These are phyloP conservation scores for Cynara cardunculus DNA, from an alignment of 129 eudicot species.

Conservation along the genomic window DNA sequence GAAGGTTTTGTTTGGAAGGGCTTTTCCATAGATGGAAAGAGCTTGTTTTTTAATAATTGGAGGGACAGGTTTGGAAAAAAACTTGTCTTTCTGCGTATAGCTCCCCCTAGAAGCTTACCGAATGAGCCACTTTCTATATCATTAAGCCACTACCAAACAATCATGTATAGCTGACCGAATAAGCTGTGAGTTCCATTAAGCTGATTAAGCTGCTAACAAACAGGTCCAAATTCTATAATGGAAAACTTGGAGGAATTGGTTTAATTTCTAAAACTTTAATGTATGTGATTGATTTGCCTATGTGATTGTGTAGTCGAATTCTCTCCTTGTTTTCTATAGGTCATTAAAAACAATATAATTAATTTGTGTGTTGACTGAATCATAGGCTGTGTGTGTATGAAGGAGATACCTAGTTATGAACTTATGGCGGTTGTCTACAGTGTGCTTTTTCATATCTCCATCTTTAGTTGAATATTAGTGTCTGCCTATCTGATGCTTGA, in stretches of 20 bases:
- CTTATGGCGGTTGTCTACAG: neutral
- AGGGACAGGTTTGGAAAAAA: no score
- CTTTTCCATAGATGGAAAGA: no score
- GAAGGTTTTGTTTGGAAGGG: no score
- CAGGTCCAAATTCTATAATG: neutral
- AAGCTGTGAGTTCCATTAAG: no score
- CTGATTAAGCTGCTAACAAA: no score
- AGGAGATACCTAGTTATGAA: neutral
- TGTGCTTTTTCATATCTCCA: neutral
- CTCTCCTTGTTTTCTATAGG: neutral
- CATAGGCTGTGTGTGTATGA: slow-evolving; percentile 4
- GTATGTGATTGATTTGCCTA: neutral
- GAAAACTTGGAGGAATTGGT: slow-evolving; percentile 7
- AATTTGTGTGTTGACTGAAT: neutral
- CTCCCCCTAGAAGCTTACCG: no score
- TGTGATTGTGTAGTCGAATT: neutral
- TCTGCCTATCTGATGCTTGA: neutral
- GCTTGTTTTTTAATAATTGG: no score
- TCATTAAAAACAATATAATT: neutral
- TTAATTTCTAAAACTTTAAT: neutral
- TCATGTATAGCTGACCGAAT: no score
- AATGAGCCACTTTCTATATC: no score
- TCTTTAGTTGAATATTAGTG: neutral
- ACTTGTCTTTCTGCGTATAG: no score
- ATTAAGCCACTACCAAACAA: no score